phyloP scores from a whole-genome alignment of 2,329 filamentous ascomycete genomes.

The Scedosporium boydii region DNA sequence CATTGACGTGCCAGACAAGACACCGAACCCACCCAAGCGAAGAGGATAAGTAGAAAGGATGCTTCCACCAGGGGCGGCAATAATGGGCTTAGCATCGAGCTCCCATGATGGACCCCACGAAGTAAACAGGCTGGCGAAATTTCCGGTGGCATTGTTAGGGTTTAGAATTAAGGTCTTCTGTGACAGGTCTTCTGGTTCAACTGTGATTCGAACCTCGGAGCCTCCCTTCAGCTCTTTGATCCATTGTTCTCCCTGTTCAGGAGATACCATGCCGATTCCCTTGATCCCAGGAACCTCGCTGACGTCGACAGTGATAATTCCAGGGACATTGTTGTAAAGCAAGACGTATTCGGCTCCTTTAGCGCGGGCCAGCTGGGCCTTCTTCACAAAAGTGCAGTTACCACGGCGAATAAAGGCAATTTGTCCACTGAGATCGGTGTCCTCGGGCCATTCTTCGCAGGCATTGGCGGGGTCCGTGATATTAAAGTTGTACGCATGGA shows the following conservation, averaged over 20 bases:
- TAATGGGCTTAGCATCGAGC: slow-evolving; percentile 44
- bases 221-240: slow-evolving; percentile 31
- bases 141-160: slow-evolving; percentile 35
- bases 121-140: slow-evolving; percentile 41
- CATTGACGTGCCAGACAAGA: slow-evolving; percentile 52
- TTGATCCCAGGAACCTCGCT: slow-evolving; percentile 19
- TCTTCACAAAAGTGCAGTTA: slow-evolving; percentile 44
- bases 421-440: slow-evolving; percentile 44
- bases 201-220: slow-evolving; percentile 34
- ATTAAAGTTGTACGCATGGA: slow-evolving; percentile 42
- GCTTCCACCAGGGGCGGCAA: slow-evolving; percentile 45
- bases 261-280: slow-evolving; percentile 31
- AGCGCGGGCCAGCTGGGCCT: slow-evolving; percentile 41
- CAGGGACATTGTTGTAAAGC: slow-evolving; percentile 46
- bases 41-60: slow-evolving; percentile 49
- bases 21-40: slow-evolving; percentile 36
- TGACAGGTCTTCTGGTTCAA: slow-evolving; percentile 25
- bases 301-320: slow-evolving; percentile 24
- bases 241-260: slow-evolving; percentile 32
- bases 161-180: slow-evolving; percentile 20
- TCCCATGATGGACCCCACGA: slow-evolving; percentile 55
- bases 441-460: slow-evolving; percentile 40
- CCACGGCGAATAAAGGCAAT: slow-evolving; percentile 53
- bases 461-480: slow-evolving; percentile 36
- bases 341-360: slow-evolving; percentile 52